Evolutionary conservation across 2,329 filamentous ascomycete species (phyloP), one percentile per base, ranked within the genome.

Genomic region (Clathrospora elynae): DNA sequence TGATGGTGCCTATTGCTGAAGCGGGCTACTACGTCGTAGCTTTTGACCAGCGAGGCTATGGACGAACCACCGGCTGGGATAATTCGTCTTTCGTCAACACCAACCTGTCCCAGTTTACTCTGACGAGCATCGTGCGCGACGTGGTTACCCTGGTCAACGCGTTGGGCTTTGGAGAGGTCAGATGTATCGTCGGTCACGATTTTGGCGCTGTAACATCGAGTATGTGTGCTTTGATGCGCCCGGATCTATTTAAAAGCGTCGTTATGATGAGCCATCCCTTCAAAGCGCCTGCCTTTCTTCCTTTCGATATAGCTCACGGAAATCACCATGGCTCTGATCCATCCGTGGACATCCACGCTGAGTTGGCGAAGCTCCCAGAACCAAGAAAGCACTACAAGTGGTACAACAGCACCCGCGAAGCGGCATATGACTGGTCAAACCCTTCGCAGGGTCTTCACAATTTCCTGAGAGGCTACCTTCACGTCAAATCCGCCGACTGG

Each of bases 331-430:
- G 55, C 5, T 25, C 55, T 2, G 25, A 45, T 6, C 44, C 50
- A 12, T 54, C 59, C 38, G 18, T 59, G 14, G 75, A 83, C 42
- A 76, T 86, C n/a, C 79, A 83, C 43, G 68, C 71, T 13, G 78
- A 78, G 3, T 75, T 87, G 2, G 77, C 77, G 0, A 70, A 71
- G 26, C 73, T 84, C 1, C 63, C 73, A 2, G 74, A 78, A n/a
- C 81, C 83, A 0, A 62, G 81, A 6, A 87, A 87, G 61, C 84
- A 87, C 62, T 88, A 87, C 72, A 85, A 85, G 64, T 84, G 78
- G 78, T 86, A 83, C 64, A 84, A 83, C 55, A 78, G 79, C 2
- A 77, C 75, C 2, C 35, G 72, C 0, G 46, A 60, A 1, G 81
- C 81, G 1, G 73, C 73, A 1, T 22, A 46, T 2, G 73, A 81